A percentile compares a stretch with the other conserved stretches of the same genome.
phyloP scores from a whole-genome alignment of 2,329 filamentous ascomycete species.

The Fusarium mundagurra region DNA sequence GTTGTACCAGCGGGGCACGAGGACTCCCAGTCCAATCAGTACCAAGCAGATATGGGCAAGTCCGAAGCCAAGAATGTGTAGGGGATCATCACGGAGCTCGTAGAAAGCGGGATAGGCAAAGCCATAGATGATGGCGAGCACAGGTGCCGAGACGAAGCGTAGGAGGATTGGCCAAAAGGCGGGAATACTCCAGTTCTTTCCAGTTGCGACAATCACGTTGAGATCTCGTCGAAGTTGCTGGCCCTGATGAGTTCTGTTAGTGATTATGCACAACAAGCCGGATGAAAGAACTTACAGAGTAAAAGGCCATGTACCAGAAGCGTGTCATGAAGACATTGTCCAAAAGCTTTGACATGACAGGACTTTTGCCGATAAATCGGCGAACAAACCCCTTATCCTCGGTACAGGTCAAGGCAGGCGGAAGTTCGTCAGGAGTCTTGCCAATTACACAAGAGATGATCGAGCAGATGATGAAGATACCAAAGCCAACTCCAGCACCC shows the following conservation, averaged over 20 bases:
- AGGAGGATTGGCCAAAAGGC: conserved; percentile 60
- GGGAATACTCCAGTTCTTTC: conserved; percentile 67
- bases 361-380: conserved; percentile 45
- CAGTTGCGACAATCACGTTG: conserved; percentile 62
- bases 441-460: conserved; percentile 53
- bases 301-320: conserved; percentile 65
- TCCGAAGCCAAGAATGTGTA: conserved; percentile 61
- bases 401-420: conserved; percentile 56
- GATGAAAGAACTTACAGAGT: conserved; percentile 58
- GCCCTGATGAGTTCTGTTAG: conserved; percentile 50
- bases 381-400: conserved; percentile 47
- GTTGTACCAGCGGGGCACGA: conserved; percentile 64
- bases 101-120: conserved; percentile 63
- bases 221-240: conserved; percentile 66
- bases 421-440: conserved; percentile 51
- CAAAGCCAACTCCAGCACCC: conserved; percentile 63
- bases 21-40: conserved; percentile 57
- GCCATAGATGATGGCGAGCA: conserved; percentile 61
- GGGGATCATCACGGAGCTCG: conserved; percentile 57
- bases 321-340: conserved; percentile 49
- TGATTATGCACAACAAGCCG: background rate
- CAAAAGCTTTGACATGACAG: conserved; percentile 45
- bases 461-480: conserved; percentile 57
- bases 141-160: conserved; percentile 60
- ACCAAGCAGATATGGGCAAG: conserved; percentile 59